Conservation (phyloP, 345 rosid species). For the Conringia planisiliqua region DNA sequence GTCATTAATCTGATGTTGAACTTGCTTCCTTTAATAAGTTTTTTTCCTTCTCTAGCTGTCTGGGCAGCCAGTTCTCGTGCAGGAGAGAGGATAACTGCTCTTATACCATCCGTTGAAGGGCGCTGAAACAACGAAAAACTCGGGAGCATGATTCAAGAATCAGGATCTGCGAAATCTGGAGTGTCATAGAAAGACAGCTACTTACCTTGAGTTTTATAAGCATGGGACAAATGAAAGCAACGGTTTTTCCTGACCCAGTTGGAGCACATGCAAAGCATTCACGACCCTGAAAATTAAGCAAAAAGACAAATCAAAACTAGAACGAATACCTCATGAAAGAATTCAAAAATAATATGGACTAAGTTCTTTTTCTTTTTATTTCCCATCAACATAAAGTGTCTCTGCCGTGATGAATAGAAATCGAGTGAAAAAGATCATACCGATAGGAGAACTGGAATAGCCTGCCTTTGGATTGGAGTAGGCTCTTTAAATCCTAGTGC, state of each 20-base stretch:
- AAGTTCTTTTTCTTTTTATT: background rate
- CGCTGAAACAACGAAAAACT: slow-evolving; percentile 37
- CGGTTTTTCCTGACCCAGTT: slow-evolving; percentile 94
- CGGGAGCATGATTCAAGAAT: slow-evolving; percentile 22
- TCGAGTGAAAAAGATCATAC: slow-evolving; percentile 44
- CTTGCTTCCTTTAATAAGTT: slow-evolving; percentile 74
- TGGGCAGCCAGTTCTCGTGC: slow-evolving; percentile 89
- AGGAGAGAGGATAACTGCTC: slow-evolving; percentile 86
- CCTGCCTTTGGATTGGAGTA: slow-evolving; percentile 97
- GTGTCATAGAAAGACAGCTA: slow-evolving; percentile 2
- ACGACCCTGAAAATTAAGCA: slow-evolving; percentile 52
- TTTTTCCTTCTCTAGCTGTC: slow-evolving; percentile 86
- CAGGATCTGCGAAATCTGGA: background rate
- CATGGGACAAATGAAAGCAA: slow-evolving; percentile 91
- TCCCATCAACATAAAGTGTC: background rate
- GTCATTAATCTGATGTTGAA: slow-evolving; percentile 70
- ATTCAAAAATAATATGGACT: background rate
- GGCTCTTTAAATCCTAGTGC: slow-evolving; percentile 92
- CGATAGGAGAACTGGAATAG: slow-evolving; percentile 79
- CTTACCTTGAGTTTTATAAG: slow-evolving; percentile 87
- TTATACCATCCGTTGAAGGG: slow-evolving; percentile 62
- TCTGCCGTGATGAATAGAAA: background rate
- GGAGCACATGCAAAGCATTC: slow-evolving; percentile 98
- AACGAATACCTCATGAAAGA: background rate
- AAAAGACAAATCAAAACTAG: slow-evolving; percentile 5